Evolutionary conservation across 2,329 filamentous ascomycete genomes (phyloP), one percentile per base, ranked within the genome.

Genomic region (Phialemonium atrogriseum): DNA sequence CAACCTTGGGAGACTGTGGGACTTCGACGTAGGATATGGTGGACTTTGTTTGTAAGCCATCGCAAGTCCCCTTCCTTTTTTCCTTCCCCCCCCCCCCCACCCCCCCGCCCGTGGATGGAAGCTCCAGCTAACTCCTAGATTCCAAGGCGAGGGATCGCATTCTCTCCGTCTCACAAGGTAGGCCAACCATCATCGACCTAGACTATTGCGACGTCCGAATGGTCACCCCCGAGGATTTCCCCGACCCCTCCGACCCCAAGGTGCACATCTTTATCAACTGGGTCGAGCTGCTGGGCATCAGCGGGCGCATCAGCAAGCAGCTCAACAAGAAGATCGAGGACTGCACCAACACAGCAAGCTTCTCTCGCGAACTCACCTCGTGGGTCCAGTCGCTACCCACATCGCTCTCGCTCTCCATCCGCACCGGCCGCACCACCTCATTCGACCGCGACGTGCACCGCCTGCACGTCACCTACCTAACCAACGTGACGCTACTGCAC

Each of bases 361-460:
- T 55, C 5, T 48, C 48, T 17, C 44, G 51, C 19, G 50, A 60
- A 22, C 46, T 60, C 5, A 49, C 54, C 8, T 37, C 44, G 26
- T 60, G 58, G 58, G 48, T 55, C 0, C 46, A 49, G 7, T 50
- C 50, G 2, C 43, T 60, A 5, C 58, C 58, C 4, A 33, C 42
- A 0, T 43, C 53, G 22, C 45, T 60, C 0, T 49, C 48, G 26
- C 46, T 60, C 1, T 54, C 55, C 5, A 55, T 55, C 18, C 34
- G 34, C 21, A 38, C 45, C 2, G 36, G 41, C 15, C 46, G 46
- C 10, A 59, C 53, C 2, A 40, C 41, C 3, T 34, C 40, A 7
- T 62, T 61, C 24, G 53, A 63, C 14, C 47, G 58, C 1, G 57
- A 63, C 30, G 51, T 63, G 10, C 56, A 62, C 36, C 57, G 62